phyloP scores from a whole-genome alignment of 1,284 basidiomycete species.

The Farysia itapuensis region DNA sequence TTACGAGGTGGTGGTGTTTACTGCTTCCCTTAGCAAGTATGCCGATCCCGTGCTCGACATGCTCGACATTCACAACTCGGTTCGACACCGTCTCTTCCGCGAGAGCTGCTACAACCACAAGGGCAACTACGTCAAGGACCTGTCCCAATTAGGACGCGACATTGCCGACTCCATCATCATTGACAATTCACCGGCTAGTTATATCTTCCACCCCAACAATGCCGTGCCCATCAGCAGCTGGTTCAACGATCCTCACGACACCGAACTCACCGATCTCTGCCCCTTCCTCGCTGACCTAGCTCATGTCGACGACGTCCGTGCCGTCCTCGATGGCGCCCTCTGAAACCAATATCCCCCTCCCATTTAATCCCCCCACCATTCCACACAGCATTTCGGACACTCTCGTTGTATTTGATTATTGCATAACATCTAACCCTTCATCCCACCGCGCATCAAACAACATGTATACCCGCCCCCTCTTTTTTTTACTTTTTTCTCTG shows the following conservation, averaged over 20 bases:
- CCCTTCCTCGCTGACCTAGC: slow-evolving; percentile 88
- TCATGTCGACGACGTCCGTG: slow-evolving; percentile 84
- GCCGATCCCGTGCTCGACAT: slow-evolving; percentile 98
- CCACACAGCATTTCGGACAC: too few species aligned
- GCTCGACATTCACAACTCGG: slow-evolving; percentile 86
- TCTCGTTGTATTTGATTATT: too few species aligned
- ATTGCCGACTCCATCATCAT: slow-evolving; percentile 94
- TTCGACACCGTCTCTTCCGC: slow-evolving; percentile 92
- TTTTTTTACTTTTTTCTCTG: too few species aligned
- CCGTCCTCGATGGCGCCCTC: slow-evolving; percentile 71
- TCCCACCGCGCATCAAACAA: too few species aligned
- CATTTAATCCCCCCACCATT: too few species aligned
- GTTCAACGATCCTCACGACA: slow-evolving; percentile 84
- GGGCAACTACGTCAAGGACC: slow-evolving; percentile 99
- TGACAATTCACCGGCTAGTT: slow-evolving; percentile 97
- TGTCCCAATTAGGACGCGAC: slow-evolving; percentile 91
- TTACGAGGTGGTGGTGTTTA: slow-evolving; percentile 98
- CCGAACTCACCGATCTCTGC: slow-evolving; percentile 89
- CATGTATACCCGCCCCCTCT: too few species aligned
- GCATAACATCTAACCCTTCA: too few species aligned
- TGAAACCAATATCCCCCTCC: too few species aligned
- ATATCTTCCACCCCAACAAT: slow-evolving; percentile 99
- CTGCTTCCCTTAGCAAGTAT: slow-evolving; percentile 97
- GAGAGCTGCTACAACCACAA: slow-evolving; percentile 99
- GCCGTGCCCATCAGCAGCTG: slow-evolving; percentile 98